These are phyloP conservation scores for Diversispora eburnea DNA, from an alignment of 192 early-diverging fungal genomes.

Conservation along the genomic window DNA sequence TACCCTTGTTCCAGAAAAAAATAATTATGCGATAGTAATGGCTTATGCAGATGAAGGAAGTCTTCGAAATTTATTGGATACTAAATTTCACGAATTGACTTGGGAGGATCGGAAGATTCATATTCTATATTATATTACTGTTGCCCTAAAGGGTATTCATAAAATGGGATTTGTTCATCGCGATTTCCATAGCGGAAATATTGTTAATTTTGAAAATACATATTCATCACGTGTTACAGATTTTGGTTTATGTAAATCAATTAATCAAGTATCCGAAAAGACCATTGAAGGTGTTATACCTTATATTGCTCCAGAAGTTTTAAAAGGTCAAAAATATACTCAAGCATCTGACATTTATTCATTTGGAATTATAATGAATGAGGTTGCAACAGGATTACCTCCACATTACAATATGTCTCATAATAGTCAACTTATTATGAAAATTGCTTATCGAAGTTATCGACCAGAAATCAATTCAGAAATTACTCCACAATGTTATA, in stretches of 20 bases:
- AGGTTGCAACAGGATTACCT: background rate
- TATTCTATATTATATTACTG: background rate
- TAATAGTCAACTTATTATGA: background rate
- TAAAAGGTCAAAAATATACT: background rate
- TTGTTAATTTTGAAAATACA: background rate
- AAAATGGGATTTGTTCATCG: background rate
- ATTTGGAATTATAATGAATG: constrained; percentile 14
- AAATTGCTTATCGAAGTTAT: background rate
- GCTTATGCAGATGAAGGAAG: background rate
- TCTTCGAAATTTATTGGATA: background rate
- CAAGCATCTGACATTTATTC: constrained; percentile 24
- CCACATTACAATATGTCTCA: constrained; percentile 11
- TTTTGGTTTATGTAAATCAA: constrained; percentile 6
- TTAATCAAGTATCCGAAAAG: background rate
- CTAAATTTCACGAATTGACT: background rate
- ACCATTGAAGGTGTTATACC: constrained; percentile 17
- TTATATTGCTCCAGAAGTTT: constrained; percentile 22
- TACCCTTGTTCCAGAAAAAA: background rate
- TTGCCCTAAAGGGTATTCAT: background rate
- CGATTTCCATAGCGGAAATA: constrained; percentile 20
- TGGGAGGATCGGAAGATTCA: background rate
- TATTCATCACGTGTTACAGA: background rate
- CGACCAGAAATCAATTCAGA: background rate
- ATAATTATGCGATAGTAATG: constrained; percentile 7
- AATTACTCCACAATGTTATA: background rate